A percentile compares a stretch with the other conserved stretches of the same genome.
phyloP scores from a whole-genome alignment of 2,329 filamentous ascomycete species.

The Colletotrichum zoysiae region DNA sequence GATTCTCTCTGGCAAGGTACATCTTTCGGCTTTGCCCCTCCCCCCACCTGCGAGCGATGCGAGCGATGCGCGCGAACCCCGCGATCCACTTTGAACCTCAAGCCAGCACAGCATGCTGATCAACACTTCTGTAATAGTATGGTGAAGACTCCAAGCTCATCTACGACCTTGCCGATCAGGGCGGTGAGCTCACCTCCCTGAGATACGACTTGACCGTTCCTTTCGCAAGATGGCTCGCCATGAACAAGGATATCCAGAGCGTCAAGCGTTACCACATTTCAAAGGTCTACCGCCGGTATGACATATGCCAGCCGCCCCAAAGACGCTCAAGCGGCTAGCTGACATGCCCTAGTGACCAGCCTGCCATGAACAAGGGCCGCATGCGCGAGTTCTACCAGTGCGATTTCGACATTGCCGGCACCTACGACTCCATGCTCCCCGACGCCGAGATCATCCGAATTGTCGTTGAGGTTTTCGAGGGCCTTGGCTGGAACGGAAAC shows the following conservation, averaged over 20 bases:
- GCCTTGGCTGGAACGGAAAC: conserved; percentile 77
- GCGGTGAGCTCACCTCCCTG: conserved; percentile 81
- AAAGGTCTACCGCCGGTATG: conserved; percentile 72
- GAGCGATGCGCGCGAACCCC: conserved; percentile 22
- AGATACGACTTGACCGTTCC: conserved; percentile 91
- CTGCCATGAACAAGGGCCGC: conserved; percentile 88
- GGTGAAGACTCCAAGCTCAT: conserved; percentile 88
- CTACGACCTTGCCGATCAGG: conserved; percentile 78
- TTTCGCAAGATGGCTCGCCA: conserved; percentile 92
- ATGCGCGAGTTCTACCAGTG: conserved; percentile 98
- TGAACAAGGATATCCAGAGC: conserved; percentile 84
- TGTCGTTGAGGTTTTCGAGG: conserved; percentile 86
- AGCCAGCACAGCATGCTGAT: conserved; percentile 16
- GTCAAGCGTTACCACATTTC: conserved; percentile 97
- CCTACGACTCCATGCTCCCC: conserved; percentile 90
- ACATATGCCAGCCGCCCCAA: neutral
- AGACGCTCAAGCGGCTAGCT: conserved; percentile 3
- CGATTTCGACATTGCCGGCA: conserved; percentile 94
- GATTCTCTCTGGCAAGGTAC: conserved; percentile 81
- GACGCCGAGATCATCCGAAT: conserved; percentile 92
- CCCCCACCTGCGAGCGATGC: conserved; percentile 16
- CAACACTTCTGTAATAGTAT: conserved; percentile 16
- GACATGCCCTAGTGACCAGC: conserved; percentile 72
- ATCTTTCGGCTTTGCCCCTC: conserved; percentile 22
- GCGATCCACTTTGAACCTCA: conserved; percentile 27